Evolutionary conservation across 1,284 basidiomycete genomes (phyloP).

Genomic region (Heimioporus punctisporus): DNA sequence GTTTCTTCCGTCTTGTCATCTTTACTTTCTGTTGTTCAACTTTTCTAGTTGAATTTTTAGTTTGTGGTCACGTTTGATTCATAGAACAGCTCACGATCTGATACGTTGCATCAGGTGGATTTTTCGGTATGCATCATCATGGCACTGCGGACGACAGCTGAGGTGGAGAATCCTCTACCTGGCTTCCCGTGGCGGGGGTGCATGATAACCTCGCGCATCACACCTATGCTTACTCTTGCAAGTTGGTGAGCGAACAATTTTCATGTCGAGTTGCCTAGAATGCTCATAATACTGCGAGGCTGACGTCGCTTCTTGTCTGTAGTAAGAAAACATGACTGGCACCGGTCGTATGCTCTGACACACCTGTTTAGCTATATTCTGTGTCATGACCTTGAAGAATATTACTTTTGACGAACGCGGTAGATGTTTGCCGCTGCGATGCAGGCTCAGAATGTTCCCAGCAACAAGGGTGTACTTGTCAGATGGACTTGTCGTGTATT

Average conservation of each 20-base stretch:
- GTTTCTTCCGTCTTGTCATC: not conserved
- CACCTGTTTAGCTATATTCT: constrained; percentile 12
- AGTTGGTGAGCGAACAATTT: constrained; percentile 14
- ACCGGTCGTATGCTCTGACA: constrained; percentile 2
- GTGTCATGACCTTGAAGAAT: constrained; percentile 15
- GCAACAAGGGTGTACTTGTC: constrained; percentile 8
- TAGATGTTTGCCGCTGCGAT: not conserved
- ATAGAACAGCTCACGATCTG: not conserved
- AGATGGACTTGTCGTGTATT: constrained; percentile 18
- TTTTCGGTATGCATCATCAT: constrained; percentile 12
- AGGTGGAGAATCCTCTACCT: constrained; percentile 17
- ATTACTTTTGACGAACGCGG: not conserved
- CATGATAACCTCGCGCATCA: constrained; percentile 5
- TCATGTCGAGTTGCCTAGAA: not conserved
- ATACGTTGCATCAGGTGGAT: constrained; percentile 17
- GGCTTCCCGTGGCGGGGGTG: constrained; percentile 20
- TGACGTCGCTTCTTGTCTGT: constrained; percentile 13
- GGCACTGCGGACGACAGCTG: constrained; percentile 15
- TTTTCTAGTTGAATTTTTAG: constrained; percentile 15
- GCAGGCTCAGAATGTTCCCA: not conserved
- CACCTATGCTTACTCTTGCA: constrained; percentile 19
- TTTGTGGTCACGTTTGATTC: not conserved
- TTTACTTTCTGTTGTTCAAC: not conserved
- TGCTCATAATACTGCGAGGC: constrained; percentile 6
- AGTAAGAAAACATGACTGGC: constrained; percentile 8